Base-by-base conservation (phyloP, 2,329 filamentous ascomycete genomes). In the Monilinia fructicola region DNA sequence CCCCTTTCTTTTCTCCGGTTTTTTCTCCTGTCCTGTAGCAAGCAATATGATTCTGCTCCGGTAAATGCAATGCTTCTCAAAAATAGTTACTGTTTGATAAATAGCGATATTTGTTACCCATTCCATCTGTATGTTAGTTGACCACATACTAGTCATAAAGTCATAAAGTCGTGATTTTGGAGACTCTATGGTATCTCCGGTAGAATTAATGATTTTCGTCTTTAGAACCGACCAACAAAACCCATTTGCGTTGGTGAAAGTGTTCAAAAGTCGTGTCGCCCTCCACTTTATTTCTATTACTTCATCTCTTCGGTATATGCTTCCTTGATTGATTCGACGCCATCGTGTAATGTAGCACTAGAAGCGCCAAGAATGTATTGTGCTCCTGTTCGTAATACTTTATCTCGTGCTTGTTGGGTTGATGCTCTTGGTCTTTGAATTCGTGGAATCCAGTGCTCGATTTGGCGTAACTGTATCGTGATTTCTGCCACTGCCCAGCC, bases 381-480 rank as follows among this genome's bases (percentile, higher is more conserved):
- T 61, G n/a, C 44, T 23, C 44, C 44, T 21, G 14, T 14, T 31
- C 21, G 63, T 53, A 54, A 26, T 31, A 48, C 35, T 21, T 28
- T 66, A n/a, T 66, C 64, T 61, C 64, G 50, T 44, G 64, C 55
- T 40, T 61, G 44, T 31, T 66, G 64, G n/a, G 64, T 44, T 38
- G 21, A 54, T 10, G 64, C 23, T 48, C 55, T 66, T 14, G 55
- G 48, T 59, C 40, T 65, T 58, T 56, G 63, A 42, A 52, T 56
- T 28, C 31, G 53, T 59, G 63, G 63, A n/a, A 65, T 59, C 63
- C 63, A 65, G 31, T 59, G 42, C 12, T 59, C 53, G 18, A 48
- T 26, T 38, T 40, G 40, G 42, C 54, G 54, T 48, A 63, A 42
- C n/a, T 56, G 58, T 44, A 66, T 63, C 4, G 59, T 55, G n/a